phyloP scores from a whole-genome alignment of 768 basidiomycete genomes.

The Auricularia cornea region DNA sequence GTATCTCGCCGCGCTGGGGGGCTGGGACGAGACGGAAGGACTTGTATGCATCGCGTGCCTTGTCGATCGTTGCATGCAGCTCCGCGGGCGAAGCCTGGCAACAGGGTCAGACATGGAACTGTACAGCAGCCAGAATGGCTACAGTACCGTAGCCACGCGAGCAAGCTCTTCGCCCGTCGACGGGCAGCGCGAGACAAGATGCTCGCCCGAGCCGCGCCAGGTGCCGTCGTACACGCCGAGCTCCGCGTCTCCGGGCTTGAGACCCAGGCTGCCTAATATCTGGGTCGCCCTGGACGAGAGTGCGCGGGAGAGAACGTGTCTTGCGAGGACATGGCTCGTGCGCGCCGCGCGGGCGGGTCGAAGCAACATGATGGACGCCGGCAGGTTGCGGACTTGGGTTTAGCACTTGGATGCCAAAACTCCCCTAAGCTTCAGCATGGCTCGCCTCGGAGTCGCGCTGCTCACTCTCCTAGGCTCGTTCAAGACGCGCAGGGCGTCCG shows the following conservation, averaged over 20 bases:
- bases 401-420: not conserved
- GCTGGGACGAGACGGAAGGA: conserved; percentile 72
- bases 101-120: not conserved
- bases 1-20: conserved; percentile 78
- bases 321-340: not conserved
- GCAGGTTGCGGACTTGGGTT: not conserved
- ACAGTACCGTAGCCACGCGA: conserved; percentile 58
- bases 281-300: conserved; percentile 65
- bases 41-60: conserved; percentile 64
- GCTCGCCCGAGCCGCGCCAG: conserved; percentile 69
- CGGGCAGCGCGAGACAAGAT: conserved; percentile 67
- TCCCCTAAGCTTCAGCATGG: not conserved
- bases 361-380: not conserved
- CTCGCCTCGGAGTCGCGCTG: too few species aligned
- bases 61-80: conserved; percentile 56
- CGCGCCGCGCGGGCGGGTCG: not conserved
- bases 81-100: conserved; percentile 62
- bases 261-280: conserved; percentile 56
- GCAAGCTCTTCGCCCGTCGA: conserved; percentile 83
- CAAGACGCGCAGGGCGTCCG: not conserved
- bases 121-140: not conserved
- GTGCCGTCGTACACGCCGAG: conserved; percentile 75
- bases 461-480: too few species aligned
- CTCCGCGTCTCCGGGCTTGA: conserved; percentile 47
- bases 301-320: conserved; percentile 24